Evolutionary conservation across 2,329 filamentous ascomycete species (phyloP).

Genomic region (Cordyceps militaris): DNA sequence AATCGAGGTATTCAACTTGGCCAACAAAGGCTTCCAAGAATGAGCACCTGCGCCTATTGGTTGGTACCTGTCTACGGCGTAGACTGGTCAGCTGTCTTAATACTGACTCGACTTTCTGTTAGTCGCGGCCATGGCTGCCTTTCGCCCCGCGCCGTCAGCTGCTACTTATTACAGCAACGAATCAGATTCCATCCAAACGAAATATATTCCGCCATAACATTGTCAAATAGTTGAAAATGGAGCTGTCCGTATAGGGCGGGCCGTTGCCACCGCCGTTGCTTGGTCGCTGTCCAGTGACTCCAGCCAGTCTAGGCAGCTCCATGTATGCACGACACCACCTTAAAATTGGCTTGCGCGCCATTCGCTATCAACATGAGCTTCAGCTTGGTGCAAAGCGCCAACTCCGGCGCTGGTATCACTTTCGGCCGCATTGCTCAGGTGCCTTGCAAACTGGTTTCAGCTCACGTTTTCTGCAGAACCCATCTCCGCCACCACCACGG

Average conservation of each 20-base stretch:
- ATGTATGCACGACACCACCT: not conserved
- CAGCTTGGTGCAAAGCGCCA: not conserved
- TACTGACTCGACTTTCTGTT: not conserved
- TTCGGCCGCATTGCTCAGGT: not conserved
- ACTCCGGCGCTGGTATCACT: not conserved
- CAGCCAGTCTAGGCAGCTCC: not conserved
- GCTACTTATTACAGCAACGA: not conserved
- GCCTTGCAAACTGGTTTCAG: not conserved
- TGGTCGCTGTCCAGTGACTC: not conserved
- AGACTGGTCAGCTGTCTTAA: not conserved
- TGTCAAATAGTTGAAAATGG: not conserved
- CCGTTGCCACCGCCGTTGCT: not conserved
- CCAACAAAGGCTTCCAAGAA: not conserved
- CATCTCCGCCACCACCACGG: slow-evolving; percentile 2
- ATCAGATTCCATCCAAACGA: not conserved
- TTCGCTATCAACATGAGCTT: not conserved
- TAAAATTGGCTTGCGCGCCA: not conserved
- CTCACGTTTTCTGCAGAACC: not conserved
- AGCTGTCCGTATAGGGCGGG: not conserved
- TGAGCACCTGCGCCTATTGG: not conserved
- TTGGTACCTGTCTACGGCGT: not conserved
- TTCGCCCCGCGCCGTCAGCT: not conserved
- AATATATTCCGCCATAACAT: not conserved
- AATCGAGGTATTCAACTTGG: not conserved
- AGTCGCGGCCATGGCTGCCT: not conserved